These are phyloP conservation scores for Penicillium digitatum DNA, from an alignment of 2,329 filamentous ascomycete genomes.

Conservation along the genomic window DNA sequence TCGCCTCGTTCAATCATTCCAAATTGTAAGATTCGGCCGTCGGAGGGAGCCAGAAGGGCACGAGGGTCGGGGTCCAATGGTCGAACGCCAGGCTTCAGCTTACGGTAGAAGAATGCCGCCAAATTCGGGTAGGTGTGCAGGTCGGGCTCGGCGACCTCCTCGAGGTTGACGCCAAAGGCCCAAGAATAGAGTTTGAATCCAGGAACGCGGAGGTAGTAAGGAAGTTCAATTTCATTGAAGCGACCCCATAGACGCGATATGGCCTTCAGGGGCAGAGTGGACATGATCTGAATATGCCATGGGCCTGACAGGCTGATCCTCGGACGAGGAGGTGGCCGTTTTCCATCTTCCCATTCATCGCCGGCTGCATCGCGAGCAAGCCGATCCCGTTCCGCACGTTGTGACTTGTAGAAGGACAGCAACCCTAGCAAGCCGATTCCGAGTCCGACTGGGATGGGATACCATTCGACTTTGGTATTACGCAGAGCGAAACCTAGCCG, in stretches of 20 bases:
- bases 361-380: constrained; percentile 46
- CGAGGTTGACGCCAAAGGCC: constrained; percentile 85
- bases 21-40: constrained; percentile 87
- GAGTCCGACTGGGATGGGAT: constrained; percentile 80
- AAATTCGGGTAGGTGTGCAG: constrained; percentile 88
- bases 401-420: constrained; percentile 77
- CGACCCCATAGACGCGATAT: constrained; percentile 83
- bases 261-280: constrained; percentile 83
- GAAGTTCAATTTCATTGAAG: constrained; percentile 86
- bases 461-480: constrained; percentile 74
- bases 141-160: constrained; percentile 83
- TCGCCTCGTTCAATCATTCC: constrained; percentile 88
- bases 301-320: constrained; percentile 77
- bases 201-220: constrained; percentile 80
- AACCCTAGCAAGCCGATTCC: constrained; percentile 80
- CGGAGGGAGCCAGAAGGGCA: constrained; percentile 79
- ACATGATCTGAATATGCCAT: constrained; percentile 94
- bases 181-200: constrained; percentile 90
- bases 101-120: constrained; percentile 94
- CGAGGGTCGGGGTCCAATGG: constrained; percentile 78
- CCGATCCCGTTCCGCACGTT: constrained; percentile 46
- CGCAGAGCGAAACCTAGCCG: constrained; percentile 57
- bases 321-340: constrained; percentile 50
- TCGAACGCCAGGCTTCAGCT: constrained; percentile 79
- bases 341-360: constrained; percentile 35